Evolutionary conservation across 768 basidiomycete species (phyloP).

Genomic region (Podaxis sp.): DNA sequence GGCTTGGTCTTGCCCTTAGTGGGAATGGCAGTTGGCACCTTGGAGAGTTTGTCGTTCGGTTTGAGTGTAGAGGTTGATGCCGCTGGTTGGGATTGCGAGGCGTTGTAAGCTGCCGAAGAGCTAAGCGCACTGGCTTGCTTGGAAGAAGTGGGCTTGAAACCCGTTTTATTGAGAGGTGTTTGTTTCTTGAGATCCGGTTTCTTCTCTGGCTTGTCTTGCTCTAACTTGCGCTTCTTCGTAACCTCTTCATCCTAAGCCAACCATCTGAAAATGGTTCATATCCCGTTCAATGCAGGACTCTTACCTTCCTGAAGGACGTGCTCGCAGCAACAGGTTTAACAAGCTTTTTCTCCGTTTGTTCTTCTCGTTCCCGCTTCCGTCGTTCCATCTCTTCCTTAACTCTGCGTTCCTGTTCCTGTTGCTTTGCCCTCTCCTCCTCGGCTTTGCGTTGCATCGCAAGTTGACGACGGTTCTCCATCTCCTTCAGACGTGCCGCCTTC

Average conservation of each 20-base stretch:
- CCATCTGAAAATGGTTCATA: constrained; percentile 9
- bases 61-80: constrained; percentile 30
- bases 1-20: constrained; percentile 53
- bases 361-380: constrained; percentile 81
- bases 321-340: constrained; percentile 40
- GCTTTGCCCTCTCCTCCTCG: constrained; percentile 69
- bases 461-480: constrained; percentile 83
- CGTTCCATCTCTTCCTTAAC: constrained; percentile 72
- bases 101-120: constrained; percentile 38
- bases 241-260: constrained; percentile 61
- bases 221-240: constrained; percentile 72
- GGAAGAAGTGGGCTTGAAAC: constrained; percentile 36
- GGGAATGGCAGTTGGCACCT: constrained; percentile 20
- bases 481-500: constrained; percentile 69
- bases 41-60: constrained; percentile 34
- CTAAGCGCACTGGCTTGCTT: constrained; percentile 50
- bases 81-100: constrained; percentile 21
- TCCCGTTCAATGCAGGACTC: not conserved
- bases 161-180: constrained; percentile 54
- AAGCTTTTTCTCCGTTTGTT: constrained; percentile 68
- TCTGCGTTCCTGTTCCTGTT: constrained; percentile 68
- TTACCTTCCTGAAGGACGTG: constrained; percentile 52
- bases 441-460: constrained; percentile 69
- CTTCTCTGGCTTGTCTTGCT: constrained; percentile 13
- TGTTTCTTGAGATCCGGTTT: constrained; percentile 49